These are phyloP conservation scores for Physcomitrium patens DNA, from an alignment of 225 moss, liverwort and hornwort genomes.

Conservation along the genomic window DNA sequence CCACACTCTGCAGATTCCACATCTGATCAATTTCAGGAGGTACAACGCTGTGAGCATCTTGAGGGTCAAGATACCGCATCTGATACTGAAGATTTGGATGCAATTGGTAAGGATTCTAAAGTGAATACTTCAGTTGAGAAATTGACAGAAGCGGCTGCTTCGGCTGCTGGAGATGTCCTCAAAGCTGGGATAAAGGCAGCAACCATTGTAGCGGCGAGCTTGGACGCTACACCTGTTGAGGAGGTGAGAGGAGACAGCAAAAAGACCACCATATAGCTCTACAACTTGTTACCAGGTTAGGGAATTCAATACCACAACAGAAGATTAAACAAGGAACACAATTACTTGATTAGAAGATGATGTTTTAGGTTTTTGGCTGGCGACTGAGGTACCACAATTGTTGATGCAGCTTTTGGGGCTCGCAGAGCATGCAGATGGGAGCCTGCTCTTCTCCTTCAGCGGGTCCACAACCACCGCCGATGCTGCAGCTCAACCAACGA, in stretches of 20 bases:
- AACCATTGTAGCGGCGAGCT: slow-evolving; percentile 39
- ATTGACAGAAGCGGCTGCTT: slow-evolving; percentile 45
- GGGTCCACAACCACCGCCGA: slow-evolving; percentile 36
- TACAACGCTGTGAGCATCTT: slow-evolving; percentile 28
- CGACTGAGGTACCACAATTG: slow-evolving; percentile 70
- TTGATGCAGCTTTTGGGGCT: slow-evolving; percentile 89
- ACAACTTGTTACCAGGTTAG: not conserved
- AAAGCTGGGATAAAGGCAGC: slow-evolving; percentile 56
- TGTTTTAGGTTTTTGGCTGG: slow-evolving; percentile 33
- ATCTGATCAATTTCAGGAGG: slow-evolving; percentile 11
- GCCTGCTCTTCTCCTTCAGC: slow-evolving; percentile 75
- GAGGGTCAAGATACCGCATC: slow-evolving; percentile 31
- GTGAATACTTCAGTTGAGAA: slow-evolving; percentile 42
- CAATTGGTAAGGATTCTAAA: slow-evolving; percentile 24
- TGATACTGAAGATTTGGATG: slow-evolving; percentile 27
- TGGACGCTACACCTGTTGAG: slow-evolving; percentile 58
- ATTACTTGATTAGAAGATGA: slow-evolving; percentile 7
- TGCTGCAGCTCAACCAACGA: slow-evolving; percentile 30
- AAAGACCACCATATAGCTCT: slow-evolving; percentile 32
- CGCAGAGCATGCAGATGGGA: slow-evolving; percentile 96
- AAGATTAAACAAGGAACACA: not conserved
- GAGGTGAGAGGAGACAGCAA: slow-evolving; percentile 81
- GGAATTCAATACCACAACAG: not conserved
- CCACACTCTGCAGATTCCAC: slow-evolving; percentile 12
- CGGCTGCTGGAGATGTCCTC: slow-evolving; percentile 50